These are phyloP conservation scores for Hemisphaericaspora lyxosophila DNA, from an alignment of 1,139 yeast species.

Conservation along the genomic window DNA sequence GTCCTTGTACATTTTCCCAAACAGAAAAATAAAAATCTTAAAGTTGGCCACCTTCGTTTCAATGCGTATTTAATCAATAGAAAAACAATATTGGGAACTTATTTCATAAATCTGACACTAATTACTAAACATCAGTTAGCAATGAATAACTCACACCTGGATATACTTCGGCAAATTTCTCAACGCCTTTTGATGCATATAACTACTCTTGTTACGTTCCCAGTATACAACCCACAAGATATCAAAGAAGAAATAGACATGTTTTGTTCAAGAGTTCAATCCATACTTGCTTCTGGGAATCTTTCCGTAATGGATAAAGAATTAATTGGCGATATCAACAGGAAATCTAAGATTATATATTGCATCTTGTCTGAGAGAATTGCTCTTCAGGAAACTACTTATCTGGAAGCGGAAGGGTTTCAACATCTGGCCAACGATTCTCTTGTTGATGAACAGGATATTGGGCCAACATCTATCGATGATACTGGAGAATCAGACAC, in stretches of 20 bases:
- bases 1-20: neutral
- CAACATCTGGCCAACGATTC: neutral
- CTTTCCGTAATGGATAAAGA: slow-evolving; percentile 3
- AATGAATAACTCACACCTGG: neutral
- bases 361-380: slow-evolving; percentile 6
- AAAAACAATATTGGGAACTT: neutral
- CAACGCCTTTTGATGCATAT: slow-evolving; percentile 13
- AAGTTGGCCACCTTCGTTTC: neutral
- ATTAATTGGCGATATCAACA: slow-evolving; percentile 4
- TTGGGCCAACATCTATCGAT: no score
- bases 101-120: neutral
- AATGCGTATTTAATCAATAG: neutral
- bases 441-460: no score
- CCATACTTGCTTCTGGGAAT: slow-evolving; percentile 1
- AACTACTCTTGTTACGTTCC: slow-evolving; percentile 16
- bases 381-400: slow-evolving; percentile 2
- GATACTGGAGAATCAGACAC: neutral
- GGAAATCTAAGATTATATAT: slow-evolving; percentile 1
- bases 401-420: neutral
- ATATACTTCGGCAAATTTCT: slow-evolving; percentile 3
- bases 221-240: slow-evolving; percentile 13
- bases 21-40: no score
- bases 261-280: slow-evolving; percentile 3
- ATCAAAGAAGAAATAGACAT: slow-evolving; percentile 11
- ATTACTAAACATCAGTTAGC: neutral